A percentile compares a stretch with the other conserved stretches of the same genome.
phyloP scores from a whole-genome alignment of 2,329 filamentous ascomycete species.

The Tolypocladium sp. region DNA sequence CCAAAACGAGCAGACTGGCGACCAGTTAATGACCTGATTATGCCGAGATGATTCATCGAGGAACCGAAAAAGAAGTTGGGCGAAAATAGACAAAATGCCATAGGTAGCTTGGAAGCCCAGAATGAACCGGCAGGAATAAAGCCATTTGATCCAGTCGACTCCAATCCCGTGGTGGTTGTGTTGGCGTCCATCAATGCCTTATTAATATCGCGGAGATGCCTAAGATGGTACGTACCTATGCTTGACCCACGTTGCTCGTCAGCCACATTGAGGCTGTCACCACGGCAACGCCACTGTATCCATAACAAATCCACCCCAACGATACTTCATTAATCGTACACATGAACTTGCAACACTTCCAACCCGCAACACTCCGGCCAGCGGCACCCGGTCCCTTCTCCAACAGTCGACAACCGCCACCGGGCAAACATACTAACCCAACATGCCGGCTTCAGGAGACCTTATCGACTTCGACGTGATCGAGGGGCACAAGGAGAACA shows the following conservation, averaged over 20 bases:
- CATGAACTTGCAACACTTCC: not conserved
- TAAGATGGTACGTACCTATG: not conserved
- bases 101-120: not conserved
- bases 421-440: constrained; percentile 15
- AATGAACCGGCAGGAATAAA: not conserved
- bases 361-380: not conserved
- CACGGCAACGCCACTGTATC: constrained; percentile 5
- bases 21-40: not conserved
- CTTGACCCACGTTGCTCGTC: not conserved
- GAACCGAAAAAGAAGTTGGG: not conserved
- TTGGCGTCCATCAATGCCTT: not conserved
- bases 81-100: not conserved
- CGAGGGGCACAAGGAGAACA: constrained; percentile 96
- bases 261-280: constrained; percentile 6
- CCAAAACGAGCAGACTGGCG: not conserved
- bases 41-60: not conserved
- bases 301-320: not conserved
- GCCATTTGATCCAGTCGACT: not conserved
- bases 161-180: not conserved
- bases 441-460: constrained; percentile 42
- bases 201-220: not conserved
- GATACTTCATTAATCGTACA: not conserved
- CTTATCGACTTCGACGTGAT: constrained; percentile 80
- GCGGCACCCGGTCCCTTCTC: not conserved
- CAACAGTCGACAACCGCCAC: constrained; percentile 2